Percentiles rank a stretch among this genome's conserved stretches.
phyloP scores from a whole-genome alignment of 495 filamentous ascomycete genomes.

The Penicillium samsonianum region DNA sequence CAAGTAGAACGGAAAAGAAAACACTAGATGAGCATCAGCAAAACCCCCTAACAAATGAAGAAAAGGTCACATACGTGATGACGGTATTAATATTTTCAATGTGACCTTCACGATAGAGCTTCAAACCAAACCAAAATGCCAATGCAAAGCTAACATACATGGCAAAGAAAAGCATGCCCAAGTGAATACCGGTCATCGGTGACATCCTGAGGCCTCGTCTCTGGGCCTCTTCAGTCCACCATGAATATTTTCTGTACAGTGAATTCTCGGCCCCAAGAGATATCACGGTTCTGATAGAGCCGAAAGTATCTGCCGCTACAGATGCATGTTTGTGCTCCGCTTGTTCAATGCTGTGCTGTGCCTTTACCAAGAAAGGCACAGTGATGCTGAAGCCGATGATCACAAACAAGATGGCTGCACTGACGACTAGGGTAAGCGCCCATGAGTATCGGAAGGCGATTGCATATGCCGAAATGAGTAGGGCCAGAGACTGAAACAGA shows the following conservation, averaged over 20 bases:
- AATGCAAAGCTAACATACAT: slow-evolving; percentile 52
- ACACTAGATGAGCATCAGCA: slow-evolving; percentile 37
- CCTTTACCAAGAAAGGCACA: slow-evolving; percentile 46
- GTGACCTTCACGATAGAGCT: slow-evolving; percentile 37
- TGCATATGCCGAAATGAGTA: slow-evolving; percentile 51
- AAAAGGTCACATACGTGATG: slow-evolving; percentile 37
- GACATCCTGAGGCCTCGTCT: slow-evolving; percentile 47
- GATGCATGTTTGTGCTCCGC: slow-evolving; percentile 37
- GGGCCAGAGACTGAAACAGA: slow-evolving; percentile 48
- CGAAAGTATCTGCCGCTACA: slow-evolving; percentile 52
- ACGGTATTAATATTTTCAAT: slow-evolving; percentile 47
- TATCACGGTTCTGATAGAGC: slow-evolving; percentile 53
- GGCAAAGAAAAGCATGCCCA: slow-evolving; percentile 38
- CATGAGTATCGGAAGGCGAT: slow-evolving; percentile 55
- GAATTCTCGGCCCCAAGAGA: slow-evolving; percentile 50
- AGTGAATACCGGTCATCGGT: slow-evolving; percentile 28
- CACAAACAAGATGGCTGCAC: slow-evolving; percentile 42
- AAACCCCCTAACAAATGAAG: no score
- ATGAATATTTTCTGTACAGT: slow-evolving; percentile 41
- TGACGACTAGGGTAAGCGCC: slow-evolving; percentile 48
- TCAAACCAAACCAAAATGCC: slow-evolving; percentile 56
- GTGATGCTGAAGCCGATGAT: slow-evolving; percentile 27
- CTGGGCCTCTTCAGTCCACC: slow-evolving; percentile 60
- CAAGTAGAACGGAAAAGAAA: slow-evolving; percentile 46
- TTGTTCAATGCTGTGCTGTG: slow-evolving; percentile 29